Evolutionary conservation across 495 filamentous ascomycete species (phyloP), one percentile per base, ranked within the genome.

Genomic region (Niebla homalea): DNA sequence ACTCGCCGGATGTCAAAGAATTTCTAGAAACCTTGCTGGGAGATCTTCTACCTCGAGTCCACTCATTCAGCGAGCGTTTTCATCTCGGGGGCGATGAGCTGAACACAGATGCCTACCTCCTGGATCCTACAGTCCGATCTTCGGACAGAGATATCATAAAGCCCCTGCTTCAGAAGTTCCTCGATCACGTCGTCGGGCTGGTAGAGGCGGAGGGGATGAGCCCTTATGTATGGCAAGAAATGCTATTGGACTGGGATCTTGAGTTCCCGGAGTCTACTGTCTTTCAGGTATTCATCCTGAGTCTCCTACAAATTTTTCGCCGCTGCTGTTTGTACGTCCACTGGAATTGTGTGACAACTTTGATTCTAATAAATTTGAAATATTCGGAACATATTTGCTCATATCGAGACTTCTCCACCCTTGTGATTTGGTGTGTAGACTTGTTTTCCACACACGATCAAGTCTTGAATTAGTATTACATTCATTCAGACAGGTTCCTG

Each of bases 1-100:
- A 85, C 62, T 74, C 76, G 20, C 55, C 76, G 2, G 70, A 62
- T 2, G 85, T 89, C 4, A 67, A 82, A 51, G 56, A 62, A n/a
- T 89, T 89, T 63, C 61, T 89, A 14, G 72, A 78, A 18, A 81
- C 62, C 22, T 64, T 89, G 39, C 76, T 84, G 54, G 66, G 67
- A n/a, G 85, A 90, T 58, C 58, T 90, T 16, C 63, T 89, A 15
- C 83, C 84, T 18, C 72, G 85, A n/a, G 55, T 86, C 2, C 63
- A 62, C 8, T 77, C 77, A 0, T 81, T 83, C 59, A 69, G 75
- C 19, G 61, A 73, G 7, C 85, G 85, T 59, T 88, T 87, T 70
- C 85, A 90, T 63, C 82, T 83, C 1, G 85, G 85, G 42, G 86
- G 85, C 42, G 86, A 89, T 61, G 85, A 90, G 62, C 73, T 89